Percentiles rank a stretch among this genome's conserved stretches.
Conservation (phyloP, 169 alveolate genomes). For the Eimeria acervulina region DNA sequence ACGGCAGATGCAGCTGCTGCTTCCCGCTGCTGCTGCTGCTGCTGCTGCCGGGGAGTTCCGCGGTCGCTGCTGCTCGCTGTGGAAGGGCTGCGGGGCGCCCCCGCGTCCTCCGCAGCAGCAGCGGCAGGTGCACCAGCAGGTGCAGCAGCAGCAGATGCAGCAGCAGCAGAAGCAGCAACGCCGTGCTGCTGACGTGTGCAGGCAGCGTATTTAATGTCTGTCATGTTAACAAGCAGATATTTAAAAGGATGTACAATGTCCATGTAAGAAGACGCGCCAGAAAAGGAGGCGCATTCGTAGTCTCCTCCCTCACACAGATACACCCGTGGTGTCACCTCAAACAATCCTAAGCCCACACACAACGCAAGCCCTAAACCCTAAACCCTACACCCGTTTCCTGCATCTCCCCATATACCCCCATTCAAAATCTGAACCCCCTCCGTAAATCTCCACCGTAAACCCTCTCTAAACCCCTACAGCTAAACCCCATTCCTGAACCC, state of each 20-base stretch:
- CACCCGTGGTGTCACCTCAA: neutral
- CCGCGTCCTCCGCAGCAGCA: neutral
- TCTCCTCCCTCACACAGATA: neutral
- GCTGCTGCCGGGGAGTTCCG: slow-evolving; percentile 35
- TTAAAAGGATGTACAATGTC: neutral
- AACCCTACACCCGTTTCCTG: slow-evolving; percentile 18
- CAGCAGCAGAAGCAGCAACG: neutral
- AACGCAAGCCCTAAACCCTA: slow-evolving; percentile 4
- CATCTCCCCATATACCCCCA: neutral
- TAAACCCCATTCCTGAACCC: too few relatives aligned
- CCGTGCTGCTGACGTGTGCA: neutral
- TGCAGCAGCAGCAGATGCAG: neutral
- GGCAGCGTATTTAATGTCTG: slow-evolving; percentile 30
- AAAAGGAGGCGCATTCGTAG: neutral
- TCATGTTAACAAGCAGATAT: slow-evolving; percentile 42
- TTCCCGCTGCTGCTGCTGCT: slow-evolving; percentile 42
- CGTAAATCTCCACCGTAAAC: neutral
- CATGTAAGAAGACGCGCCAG: slow-evolving; percentile 4
- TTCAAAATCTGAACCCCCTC: too few relatives aligned
- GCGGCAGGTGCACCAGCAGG: neutral
- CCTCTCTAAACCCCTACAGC: neutral
- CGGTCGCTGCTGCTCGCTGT: slow-evolving; percentile 46
- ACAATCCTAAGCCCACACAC: neutral
- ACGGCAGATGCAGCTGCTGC: neutral
- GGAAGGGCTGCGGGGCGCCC: slow-evolving; percentile 8